phyloP scores from a whole-genome alignment of 352 stramenopile species.

The Globisporangium nunn region DNA sequence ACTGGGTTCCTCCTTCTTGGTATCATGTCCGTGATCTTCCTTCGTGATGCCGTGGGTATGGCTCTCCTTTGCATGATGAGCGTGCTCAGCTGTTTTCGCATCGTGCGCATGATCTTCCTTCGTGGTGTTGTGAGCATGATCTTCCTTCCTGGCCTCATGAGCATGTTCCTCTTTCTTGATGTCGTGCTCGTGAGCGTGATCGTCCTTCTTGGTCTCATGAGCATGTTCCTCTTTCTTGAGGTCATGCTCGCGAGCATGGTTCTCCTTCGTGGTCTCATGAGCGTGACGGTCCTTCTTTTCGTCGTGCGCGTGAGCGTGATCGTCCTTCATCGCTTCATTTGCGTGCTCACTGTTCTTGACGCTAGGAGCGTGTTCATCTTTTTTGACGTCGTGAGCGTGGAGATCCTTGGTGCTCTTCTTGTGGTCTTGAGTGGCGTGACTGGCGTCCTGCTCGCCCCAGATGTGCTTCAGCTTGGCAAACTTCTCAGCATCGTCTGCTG shows the following conservation, averaged over 20 bases:
- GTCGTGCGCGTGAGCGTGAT: background rate
- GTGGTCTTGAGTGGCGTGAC: constrained; percentile 12
- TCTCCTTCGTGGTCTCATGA: constrained; percentile 5
- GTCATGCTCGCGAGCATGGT: background rate
- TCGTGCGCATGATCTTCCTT: background rate
- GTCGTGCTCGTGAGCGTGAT: background rate
- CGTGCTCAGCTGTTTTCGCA: background rate
- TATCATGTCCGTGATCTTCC: background rate
- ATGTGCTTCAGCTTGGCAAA: constrained; percentile 66
- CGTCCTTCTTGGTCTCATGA: background rate
- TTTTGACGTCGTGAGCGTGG: constrained; percentile 8
- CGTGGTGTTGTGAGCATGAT: background rate
- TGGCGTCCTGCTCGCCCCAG: constrained; percentile 27
- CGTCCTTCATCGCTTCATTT: background rate
- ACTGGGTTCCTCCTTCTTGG: background rate
- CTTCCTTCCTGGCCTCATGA: background rate
- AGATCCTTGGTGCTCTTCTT: constrained; percentile 33
- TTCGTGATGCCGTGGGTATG: background rate
- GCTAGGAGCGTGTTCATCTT: background rate
- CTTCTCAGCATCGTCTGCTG: constrained; percentile 51
- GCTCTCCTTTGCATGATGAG: background rate
- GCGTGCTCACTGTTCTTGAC: constrained; percentile 5
- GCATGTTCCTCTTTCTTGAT: background rate
- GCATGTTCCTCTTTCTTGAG: background rate
- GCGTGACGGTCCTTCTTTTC: constrained; percentile 6